phyloP scores from a whole-genome alignment of 805 yeast species.

The Starmerella lactis-condensi region DNA sequence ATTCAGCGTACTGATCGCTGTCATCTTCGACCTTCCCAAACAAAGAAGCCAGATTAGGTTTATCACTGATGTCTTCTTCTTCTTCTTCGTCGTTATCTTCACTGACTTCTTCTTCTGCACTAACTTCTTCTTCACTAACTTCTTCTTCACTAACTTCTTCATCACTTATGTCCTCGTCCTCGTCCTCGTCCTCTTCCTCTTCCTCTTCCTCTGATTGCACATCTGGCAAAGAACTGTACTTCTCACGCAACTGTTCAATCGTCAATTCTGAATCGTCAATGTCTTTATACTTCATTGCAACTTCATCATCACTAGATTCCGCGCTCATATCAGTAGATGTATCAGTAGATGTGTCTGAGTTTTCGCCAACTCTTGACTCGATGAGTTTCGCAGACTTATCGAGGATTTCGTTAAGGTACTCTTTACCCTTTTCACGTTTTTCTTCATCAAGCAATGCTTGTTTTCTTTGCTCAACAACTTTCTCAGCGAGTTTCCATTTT shows the following conservation, averaged over 20 bases:
- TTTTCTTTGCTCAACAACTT: slow-evolving; percentile 50
- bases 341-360: slow-evolving; percentile 18
- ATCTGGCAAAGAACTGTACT: slow-evolving; percentile 31
- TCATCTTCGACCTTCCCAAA: too few relatives aligned
- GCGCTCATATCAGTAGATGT: slow-evolving; percentile 21
- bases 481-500: slow-evolving; percentile 80
- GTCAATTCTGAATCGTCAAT: slow-evolving; percentile 34
- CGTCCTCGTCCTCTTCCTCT: slow-evolving; percentile 9
- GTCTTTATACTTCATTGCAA: slow-evolving; percentile 16
- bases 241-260: slow-evolving; percentile 36
- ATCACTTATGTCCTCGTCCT: slow-evolving; percentile 18
- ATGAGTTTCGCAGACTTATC: slow-evolving; percentile 80
- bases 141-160: slow-evolving; percentile 21
- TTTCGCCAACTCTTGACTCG: slow-evolving; percentile 50
- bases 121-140: slow-evolving; percentile 17
- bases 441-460: slow-evolving; percentile 49
- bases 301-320: slow-evolving; percentile 20
- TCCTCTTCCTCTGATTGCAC: slow-evolving; percentile 4
- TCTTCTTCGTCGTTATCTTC: slow-evolving; percentile 11
- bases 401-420: slow-evolving; percentile 68
- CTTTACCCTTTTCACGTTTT: slow-evolving; percentile 64
- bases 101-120: slow-evolving; percentile 10
- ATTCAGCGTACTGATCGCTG: too few relatives aligned
- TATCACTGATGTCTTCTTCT: slow-evolving; percentile 8
- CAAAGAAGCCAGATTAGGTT: too few relatives aligned